Conservation (phyloP, 2,329 filamentous ascomycete genomes). For the Lasiodiplodia sp. region DNA sequence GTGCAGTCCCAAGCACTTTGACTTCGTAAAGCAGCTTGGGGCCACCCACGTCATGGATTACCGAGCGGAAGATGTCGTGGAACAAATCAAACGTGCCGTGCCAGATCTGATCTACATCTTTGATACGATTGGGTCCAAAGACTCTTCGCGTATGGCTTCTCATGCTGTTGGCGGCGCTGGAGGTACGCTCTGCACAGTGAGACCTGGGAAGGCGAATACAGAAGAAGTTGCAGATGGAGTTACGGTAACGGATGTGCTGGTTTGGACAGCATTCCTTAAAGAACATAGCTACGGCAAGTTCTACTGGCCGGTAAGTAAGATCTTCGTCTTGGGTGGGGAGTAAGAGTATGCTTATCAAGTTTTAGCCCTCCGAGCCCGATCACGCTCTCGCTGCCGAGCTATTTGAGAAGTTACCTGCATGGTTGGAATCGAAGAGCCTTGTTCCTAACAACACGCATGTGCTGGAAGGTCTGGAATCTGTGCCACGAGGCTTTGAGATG, state of each 20-base stretch:
- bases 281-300: conserved; percentile 48
- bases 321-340: no score
- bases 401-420: conserved; percentile 46
- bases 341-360: not conserved
- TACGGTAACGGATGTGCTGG: conserved; percentile 52
- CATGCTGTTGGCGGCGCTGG: conserved; percentile 38
- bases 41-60: conserved; percentile 51
- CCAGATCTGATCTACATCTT: conserved; percentile 49
- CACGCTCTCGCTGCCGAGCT: conserved; percentile 48
- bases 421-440: conserved; percentile 45
- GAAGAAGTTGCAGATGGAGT: conserved; percentile 44
- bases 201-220: conserved; percentile 51
- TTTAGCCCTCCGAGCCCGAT: conserved; percentile 45
- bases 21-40: conserved; percentile 40
- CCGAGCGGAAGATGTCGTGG: conserved; percentile 45
- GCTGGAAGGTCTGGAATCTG: conserved; percentile 42
- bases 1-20: conserved; percentile 44
- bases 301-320: conserved; percentile 46
- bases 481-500: conserved; percentile 48
- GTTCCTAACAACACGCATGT: conserved; percentile 46
- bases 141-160: conserved; percentile 46
- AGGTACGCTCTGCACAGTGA: conserved; percentile 51
- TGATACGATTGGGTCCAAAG: conserved; percentile 52
- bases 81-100: conserved; percentile 44
- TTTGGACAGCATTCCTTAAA: conserved; percentile 53